Evolutionary conservation across 2,329 filamentous ascomycete species (phyloP).

Genomic region (Ceratocystis colombiana): DNA sequence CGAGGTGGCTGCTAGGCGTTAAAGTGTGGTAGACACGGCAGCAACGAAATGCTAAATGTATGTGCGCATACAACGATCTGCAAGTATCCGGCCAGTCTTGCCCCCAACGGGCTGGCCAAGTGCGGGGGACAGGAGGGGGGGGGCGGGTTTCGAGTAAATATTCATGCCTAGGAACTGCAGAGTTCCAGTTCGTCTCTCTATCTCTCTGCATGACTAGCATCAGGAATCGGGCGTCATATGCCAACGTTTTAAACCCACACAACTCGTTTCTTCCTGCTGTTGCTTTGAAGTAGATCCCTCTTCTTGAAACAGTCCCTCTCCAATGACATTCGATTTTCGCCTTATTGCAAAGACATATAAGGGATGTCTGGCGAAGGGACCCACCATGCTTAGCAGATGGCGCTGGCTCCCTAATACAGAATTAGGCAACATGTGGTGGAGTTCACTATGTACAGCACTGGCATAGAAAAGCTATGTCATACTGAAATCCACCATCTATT

Average conservation of each 20-base stretch:
- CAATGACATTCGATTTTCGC: neutral
- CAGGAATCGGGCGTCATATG: neutral
- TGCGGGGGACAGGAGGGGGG: neutral
- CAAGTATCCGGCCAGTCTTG: neutral
- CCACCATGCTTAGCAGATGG: neutral
- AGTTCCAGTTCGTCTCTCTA: neutral
- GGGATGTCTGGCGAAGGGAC: neutral
- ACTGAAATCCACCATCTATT: too few species aligned
- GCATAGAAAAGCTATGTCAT: too few species aligned
- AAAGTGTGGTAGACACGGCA: neutral
- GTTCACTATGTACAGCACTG: too few species aligned
- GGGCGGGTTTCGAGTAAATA: neutral
- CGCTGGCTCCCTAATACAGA: neutral
- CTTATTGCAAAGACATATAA: neutral
- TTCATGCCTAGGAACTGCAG: neutral
- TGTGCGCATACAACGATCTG: neutral
- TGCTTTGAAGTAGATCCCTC: constrained; percentile 8
- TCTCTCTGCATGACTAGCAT: neutral
- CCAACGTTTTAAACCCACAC: neutral
- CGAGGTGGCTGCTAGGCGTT: neutral
- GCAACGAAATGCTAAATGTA: neutral
- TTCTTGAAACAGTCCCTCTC: constrained; percentile 3
- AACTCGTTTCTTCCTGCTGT: neutral
- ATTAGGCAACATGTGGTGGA: too few species aligned
- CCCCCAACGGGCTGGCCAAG: neutral